phyloP scores from a whole-genome alignment of 108 stramenopile genomes.

The Cyclotella atomus region DNA sequence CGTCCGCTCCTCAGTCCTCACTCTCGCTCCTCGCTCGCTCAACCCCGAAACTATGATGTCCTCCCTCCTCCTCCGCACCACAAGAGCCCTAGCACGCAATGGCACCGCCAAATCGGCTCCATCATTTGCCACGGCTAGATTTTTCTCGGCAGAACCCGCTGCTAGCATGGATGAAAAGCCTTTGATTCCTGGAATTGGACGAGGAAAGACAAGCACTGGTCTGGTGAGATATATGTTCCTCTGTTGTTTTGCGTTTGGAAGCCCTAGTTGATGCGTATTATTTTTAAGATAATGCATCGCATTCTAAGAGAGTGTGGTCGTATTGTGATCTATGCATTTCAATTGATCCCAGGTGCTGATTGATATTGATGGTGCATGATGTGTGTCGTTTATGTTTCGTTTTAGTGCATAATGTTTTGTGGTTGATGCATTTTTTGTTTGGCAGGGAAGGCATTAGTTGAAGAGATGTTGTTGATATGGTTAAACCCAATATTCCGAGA shows the following conservation, averaged over 20 bases:
- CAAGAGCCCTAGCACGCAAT: slow-evolving; percentile 9
- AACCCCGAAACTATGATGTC: slow-evolving; percentile 49
- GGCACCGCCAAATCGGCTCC: background rate
- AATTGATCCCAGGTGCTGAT: background rate
- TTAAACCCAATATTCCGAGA: too few relatives aligned
- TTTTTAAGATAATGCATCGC: background rate
- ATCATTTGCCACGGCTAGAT: slow-evolving; percentile 5
- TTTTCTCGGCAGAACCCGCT: slow-evolving; percentile 5
- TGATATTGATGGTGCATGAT: background rate
- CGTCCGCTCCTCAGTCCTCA: too few relatives aligned
- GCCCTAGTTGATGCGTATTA: background rate
- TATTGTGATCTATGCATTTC: background rate
- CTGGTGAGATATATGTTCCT: too few relatives aligned
- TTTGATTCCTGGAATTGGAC: slow-evolving; percentile 75
- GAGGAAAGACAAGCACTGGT: slow-evolving; percentile 90
- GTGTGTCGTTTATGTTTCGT: slow-evolving; percentile 3
- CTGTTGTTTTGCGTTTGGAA: slow-evolving; percentile 14
- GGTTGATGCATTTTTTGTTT: slow-evolving; percentile 6
- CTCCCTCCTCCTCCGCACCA: slow-evolving; percentile 36
- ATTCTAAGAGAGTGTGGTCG: too few relatives aligned
- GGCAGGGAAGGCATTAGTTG: background rate
- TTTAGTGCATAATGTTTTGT: background rate
- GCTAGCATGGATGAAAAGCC: slow-evolving; percentile 42
- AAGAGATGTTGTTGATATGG: too few relatives aligned
- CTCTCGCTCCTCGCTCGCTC: too few relatives aligned